Conservation (phyloP, 495 filamentous ascomycete species). For the Aspergillus ostianus region DNA sequence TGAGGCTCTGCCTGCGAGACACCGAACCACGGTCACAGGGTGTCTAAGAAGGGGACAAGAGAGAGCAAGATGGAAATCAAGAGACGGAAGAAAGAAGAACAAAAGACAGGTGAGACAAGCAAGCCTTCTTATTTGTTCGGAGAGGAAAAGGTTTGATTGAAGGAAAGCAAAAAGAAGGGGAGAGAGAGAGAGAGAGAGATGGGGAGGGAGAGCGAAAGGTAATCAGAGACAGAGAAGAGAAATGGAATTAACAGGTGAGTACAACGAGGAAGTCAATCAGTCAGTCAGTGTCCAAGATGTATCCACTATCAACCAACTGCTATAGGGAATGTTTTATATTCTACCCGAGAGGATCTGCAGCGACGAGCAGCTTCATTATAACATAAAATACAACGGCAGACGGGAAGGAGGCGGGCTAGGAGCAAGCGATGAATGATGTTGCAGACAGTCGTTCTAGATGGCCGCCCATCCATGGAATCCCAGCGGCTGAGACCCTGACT, state of each 20-base stretch:
- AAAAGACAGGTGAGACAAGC: not conserved
- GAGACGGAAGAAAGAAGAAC: not conserved
- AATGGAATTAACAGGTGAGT: not conserved
- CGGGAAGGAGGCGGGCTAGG: conserved; percentile 10
- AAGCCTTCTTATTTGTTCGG: not conserved
- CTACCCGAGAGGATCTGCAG: conserved; percentile 4
- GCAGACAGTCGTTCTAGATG: conserved; percentile 19
- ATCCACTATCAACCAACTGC: not conserved
- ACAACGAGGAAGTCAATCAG: not conserved
- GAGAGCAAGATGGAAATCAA: conserved; percentile 7
- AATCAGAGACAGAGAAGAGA: not conserved
- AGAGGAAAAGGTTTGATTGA: conserved; percentile 4
- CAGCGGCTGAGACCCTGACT: conserved; percentile 18
- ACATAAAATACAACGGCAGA: conserved; percentile 1
- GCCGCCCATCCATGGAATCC: conserved; percentile 11
- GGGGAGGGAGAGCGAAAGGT: not conserved
- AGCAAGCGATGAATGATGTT: conserved; percentile 11
- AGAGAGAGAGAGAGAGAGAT: not conserved
- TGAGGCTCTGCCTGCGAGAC: not conserved
- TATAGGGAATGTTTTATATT: conserved; percentile 4
- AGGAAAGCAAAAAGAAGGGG: not conserved
- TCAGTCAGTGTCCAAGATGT: not conserved
- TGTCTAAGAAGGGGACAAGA: not conserved
- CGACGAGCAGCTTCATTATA: conserved; percentile 9
- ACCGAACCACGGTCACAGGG: not conserved